A percentile compares a stretch with the other conserved stretches of the same genome.
Conservation (phyloP, 192 early-diverging fungal species). For the Umbelopsis vinacea region DNA sequence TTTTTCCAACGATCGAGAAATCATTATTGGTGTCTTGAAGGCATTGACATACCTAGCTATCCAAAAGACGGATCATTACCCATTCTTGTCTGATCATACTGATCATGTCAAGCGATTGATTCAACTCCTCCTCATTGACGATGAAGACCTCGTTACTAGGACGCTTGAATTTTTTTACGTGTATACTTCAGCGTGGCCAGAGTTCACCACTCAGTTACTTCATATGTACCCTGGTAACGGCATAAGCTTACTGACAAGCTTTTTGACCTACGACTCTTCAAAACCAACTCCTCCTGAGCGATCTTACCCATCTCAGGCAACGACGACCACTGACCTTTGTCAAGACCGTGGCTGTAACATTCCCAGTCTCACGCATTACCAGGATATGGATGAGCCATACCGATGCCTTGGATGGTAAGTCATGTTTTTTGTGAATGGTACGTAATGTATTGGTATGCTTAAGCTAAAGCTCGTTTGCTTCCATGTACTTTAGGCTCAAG, state of each 20-base stretch:
- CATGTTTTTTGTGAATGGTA: no score
- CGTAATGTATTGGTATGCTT: not conserved
- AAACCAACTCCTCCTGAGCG: constrained; percentile 11
- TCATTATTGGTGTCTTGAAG: constrained; percentile 63
- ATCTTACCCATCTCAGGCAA: not conserved
- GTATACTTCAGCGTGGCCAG: constrained; percentile 55
- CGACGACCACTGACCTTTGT: not conserved
- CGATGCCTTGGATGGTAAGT: constrained; percentile 60
- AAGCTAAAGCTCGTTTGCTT: not conserved
- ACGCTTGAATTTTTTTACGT: constrained; percentile 74
- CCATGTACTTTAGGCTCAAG: constrained; percentile 45
- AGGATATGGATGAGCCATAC: constrained; percentile 58
- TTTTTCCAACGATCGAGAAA: constrained; percentile 59
- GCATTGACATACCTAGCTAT: constrained; percentile 61
- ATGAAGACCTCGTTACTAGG: constrained; percentile 70
- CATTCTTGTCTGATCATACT: constrained; percentile 55
- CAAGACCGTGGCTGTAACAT: constrained; percentile 27
- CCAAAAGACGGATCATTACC: constrained; percentile 59
- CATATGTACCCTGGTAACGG: constrained; percentile 51
- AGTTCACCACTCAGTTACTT: constrained; percentile 47
- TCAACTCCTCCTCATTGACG: constrained; percentile 62
- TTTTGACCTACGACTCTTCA: constrained; percentile 41
- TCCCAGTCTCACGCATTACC: constrained; percentile 37
- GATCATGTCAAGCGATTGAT: constrained; percentile 56
- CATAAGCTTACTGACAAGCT: constrained; percentile 50